Base-by-base conservation (phyloP, 2,329 filamentous ascomycete species). In the Colletotrichum karsti region DNA sequence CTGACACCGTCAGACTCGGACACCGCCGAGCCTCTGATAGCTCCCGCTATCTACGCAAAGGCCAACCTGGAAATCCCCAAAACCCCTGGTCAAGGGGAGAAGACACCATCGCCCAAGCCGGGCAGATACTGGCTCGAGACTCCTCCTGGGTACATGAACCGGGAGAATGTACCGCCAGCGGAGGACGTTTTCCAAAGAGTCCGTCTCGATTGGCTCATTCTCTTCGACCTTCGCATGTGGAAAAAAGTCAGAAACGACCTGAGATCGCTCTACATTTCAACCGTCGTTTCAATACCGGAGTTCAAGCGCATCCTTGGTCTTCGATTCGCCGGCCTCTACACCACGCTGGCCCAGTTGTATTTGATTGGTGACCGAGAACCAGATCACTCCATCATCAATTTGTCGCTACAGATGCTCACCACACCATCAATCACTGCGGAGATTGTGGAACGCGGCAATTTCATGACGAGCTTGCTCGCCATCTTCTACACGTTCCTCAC, bases 401-500 rank as follows among this genome's bases (percentile, higher is more conserved):
- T 99, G 39, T 98, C 95, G 5, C 84, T 98, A 30, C 96, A 99
- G 77, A 97, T 99, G 89, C 84, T 99, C 70, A 99, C 96, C 0
- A 98, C 96, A 0, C 95, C 96, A 2, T 97, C 95, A 0, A 98
- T 99, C 72, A 98, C 95, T 0, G 93, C 94, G 48, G 97, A 99
- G 80, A 93, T 98, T 55, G 94, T 99, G 8, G 93, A 97, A 74
- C 89, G 94, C 50, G 95, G 95, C 28, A 99, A 99, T 78, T 99
- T 99, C 76, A 84, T 99, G 71, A 98, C 94, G 8, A 97, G 94
- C 72, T 86, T 99, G 41, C 92, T 98, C 87, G 94, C 96, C 13
- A 99, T 99, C 69, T 84, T 99, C 1, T 99, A 98, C 79, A 98
- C 97, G 0, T 99, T 99, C 82, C 82, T 99, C 41, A 99, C 96